Conservation (phyloP, 495 filamentous ascomycete species). For the Penicillium ucsense region DNA sequence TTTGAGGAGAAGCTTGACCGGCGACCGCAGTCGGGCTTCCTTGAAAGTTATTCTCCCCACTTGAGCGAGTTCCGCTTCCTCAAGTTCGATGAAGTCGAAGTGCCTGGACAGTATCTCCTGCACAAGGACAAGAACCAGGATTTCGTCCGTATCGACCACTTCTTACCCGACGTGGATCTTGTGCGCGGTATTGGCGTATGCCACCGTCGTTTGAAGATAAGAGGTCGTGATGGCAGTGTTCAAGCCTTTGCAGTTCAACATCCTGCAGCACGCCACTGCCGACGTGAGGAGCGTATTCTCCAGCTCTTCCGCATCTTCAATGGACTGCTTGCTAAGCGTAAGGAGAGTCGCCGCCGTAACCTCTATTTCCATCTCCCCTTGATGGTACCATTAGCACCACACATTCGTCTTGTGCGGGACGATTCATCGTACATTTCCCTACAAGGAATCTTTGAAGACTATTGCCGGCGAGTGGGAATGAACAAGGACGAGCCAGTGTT, state of each 20-base stretch:
- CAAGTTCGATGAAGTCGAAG: conserved; percentile 97
- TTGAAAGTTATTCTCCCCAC: conserved; percentile 78
- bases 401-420: conserved; percentile 88
- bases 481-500: conserved; percentile 92
- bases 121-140: conserved; percentile 98
- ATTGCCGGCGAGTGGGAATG: conserved; percentile 74
- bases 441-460: conserved; percentile 90
- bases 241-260: conserved; percentile 95
- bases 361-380: conserved; percentile 91
- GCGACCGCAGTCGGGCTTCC: conserved; percentile 53
- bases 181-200: conserved; percentile 81
- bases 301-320: conserved; percentile 99
- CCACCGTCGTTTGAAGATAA: conserved; percentile 86
- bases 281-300: conserved; percentile 87
- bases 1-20: conserved; percentile 97
- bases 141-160: conserved; percentile 92
- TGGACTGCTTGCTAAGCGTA: conserved; percentile 74
- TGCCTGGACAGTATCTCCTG: conserved; percentile 92
- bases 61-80: conserved; percentile 94
- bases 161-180: conserved; percentile 87
- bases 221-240: conserved; percentile 93
- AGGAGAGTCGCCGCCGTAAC: conserved; percentile 88
- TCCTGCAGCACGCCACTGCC: conserved; percentile 80
- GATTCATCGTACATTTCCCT: conserved; percentile 90
- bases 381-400: conserved; percentile 88